Conservation (phyloP, 129 eudicot genomes). For the Saposhnikovia divaricata region DNA sequence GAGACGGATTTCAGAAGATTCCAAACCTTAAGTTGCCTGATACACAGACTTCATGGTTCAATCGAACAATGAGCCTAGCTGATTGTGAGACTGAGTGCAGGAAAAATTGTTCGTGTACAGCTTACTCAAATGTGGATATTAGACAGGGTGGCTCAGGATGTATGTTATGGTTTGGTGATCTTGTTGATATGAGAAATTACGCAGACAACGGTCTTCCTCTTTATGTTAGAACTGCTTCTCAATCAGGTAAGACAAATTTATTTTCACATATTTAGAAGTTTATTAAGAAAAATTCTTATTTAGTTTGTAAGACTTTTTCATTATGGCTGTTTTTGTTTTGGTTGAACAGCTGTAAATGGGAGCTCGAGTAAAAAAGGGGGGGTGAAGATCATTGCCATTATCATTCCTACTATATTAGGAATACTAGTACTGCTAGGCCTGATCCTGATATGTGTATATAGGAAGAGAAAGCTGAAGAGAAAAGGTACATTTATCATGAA, state of each 20-base stretch:
- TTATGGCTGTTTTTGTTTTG: background rate
- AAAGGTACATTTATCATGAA: background rate
- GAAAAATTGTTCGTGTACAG: conserved; percentile 39
- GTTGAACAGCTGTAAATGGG: background rate
- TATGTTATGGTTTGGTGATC: conserved; percentile 43
- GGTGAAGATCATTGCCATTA: background rate
- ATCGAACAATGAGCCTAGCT: conserved; percentile 23
- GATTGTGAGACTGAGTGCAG: conserved; percentile 36
- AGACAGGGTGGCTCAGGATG: conserved; percentile 41
- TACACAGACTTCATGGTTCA: conserved; percentile 17
- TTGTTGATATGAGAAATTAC: conserved; percentile 30
- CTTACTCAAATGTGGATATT: conserved; percentile 29
- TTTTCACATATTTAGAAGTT: too few relatives aligned
- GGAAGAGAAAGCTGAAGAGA: conserved; percentile 5
- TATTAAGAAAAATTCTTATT: too few relatives aligned
- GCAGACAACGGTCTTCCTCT: conserved; percentile 19
- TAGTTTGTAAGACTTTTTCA: background rate
- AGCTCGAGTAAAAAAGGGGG: background rate
- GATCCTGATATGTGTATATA: background rate
- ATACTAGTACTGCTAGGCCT: background rate
- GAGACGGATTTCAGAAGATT: conserved; percentile 31
- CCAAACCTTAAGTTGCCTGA: conserved; percentile 37
- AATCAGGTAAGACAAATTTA: conserved; percentile 24
- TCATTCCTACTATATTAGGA: background rate
- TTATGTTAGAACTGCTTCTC: conserved; percentile 18